Base-by-base conservation (phyloP, 2,329 filamentous ascomycete species). In the Fusarium sp. region DNA sequence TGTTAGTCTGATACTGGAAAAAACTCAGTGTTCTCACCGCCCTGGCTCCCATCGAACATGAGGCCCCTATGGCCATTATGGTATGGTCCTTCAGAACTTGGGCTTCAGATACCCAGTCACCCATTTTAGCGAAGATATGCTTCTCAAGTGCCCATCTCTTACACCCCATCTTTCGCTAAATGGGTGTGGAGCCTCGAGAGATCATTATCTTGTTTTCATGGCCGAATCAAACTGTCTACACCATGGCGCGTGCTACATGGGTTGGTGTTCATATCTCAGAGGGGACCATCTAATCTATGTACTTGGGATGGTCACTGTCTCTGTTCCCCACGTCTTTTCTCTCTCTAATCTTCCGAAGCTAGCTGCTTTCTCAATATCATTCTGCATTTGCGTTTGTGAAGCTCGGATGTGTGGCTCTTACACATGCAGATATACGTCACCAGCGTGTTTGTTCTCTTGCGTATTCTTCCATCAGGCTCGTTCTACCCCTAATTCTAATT, bases 161-260 rank as follows among this genome's bases (percentile, higher is more conserved):
- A 53, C 28, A 38, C 46, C 37, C 36, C 18, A 47, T 47, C 38
- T 28, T 57, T 52, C 31, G 10, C 31, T 31, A 65, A 30, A 47
- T 38, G 62, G 60, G 38, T 36, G 34, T 50, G 51, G 59, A 40
- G 26, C 30, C 23, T 20, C 11, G 16, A 40, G 33, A 26, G 20
- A 46, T 40, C 23, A 28, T 40, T 49, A 56, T 65, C 53, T 56
- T 52, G 26, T 37, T 37, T 9, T 20, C 28, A 36, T 47, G 46
- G 34, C 31, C 60, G 62, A 61, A 54, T 65, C 38, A 65, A 31
- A 56, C 28, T 36, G 28, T 37, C n/a, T 49, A 30, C 20, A 42
- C 20, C 26, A 50, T 23, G 26, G 37, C 33, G 46, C 55, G 61
- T 69, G 47, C 42, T 37, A 40, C 36, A 38, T 28, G 41, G 47